Evolutionary conservation across 2,329 filamentous ascomycete species (phyloP).

Genomic region (Dryadomyces sulphureus): DNA sequence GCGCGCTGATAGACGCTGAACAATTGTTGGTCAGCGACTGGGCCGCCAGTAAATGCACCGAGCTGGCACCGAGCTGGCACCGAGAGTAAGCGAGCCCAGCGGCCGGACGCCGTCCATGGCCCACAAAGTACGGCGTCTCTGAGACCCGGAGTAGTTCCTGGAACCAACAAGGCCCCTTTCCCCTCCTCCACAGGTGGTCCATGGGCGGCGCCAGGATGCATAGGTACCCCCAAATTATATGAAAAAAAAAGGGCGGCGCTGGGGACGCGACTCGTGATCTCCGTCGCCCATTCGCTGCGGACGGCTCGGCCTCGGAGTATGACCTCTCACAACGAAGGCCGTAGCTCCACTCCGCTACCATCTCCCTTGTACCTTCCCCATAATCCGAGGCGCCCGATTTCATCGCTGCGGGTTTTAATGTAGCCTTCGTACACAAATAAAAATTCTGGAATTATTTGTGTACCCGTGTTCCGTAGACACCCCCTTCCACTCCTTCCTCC

Average conservation of each 20-base stretch:
- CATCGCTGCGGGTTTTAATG: conserved; percentile 1
- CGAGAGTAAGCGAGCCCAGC: too few species aligned
- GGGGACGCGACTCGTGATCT: too few species aligned
- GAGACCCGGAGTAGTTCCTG: too few species aligned
- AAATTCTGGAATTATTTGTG: background rate
- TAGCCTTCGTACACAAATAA: conserved; percentile 1
- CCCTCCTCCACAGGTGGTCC: background rate
- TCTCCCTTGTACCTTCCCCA: background rate
- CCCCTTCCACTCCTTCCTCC: background rate
- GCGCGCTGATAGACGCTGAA: too few species aligned
- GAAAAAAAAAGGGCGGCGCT: background rate
- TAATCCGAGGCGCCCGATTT: conserved; percentile 2
- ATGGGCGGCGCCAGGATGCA: background rate
- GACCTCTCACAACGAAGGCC: background rate
- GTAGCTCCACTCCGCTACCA: background rate
- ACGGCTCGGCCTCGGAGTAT: background rate
- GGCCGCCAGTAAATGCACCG: too few species aligned
- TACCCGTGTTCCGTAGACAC: background rate
- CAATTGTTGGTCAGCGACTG: too few species aligned
- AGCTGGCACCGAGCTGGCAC: too few species aligned
- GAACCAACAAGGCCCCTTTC: background rate
- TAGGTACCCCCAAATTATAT: background rate
- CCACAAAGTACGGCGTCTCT: background rate
- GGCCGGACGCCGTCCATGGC: background rate
- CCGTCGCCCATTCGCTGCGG: conserved; percentile 2